Conservation (phyloP, 768 basidiomycete genomes). For the Kwoniella pini region DNA sequence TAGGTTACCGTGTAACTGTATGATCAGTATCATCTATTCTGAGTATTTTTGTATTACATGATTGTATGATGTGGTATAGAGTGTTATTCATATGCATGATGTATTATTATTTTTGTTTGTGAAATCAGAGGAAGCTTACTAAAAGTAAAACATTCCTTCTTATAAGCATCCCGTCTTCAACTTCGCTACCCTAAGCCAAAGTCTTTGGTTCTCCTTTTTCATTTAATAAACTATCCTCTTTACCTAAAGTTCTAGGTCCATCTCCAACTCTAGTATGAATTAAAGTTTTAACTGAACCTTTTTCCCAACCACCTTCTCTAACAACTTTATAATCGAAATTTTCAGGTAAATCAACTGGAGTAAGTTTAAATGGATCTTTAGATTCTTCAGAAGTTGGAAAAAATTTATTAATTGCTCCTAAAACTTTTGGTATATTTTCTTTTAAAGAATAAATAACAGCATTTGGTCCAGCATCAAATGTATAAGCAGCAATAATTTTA, state of each 20-base stretch:
- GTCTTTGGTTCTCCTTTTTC: constrained; percentile 67
- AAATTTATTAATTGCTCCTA: constrained; percentile 72
- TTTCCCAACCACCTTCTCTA: constrained; percentile 62
- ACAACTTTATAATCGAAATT: constrained; percentile 81
- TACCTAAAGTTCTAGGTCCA: constrained; percentile 70
- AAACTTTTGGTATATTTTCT: constrained; percentile 74
- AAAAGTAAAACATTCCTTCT: too few relatives aligned
- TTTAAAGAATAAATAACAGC: constrained; percentile 90
- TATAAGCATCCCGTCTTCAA: background rate
- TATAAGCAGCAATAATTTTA: constrained; percentile 84
- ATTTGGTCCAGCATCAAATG: constrained; percentile 98
- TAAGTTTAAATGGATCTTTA: constrained; percentile 48
- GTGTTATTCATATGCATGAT: background rate
- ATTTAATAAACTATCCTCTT: constrained; percentile 68
- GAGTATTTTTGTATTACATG: too few relatives aligned
- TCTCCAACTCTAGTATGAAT: constrained; percentile 93
- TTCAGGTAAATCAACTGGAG: constrained; percentile 56
- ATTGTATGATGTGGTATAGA: too few relatives aligned
- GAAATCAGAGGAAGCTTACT: too few relatives aligned
- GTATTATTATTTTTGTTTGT: constrained; percentile 5
- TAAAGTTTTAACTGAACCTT: constrained; percentile 79
- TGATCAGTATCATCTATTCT: too few relatives aligned
- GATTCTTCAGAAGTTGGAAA: constrained; percentile 82
- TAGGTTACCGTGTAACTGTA: too few relatives aligned
- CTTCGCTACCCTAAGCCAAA: constrained; percentile 25